Evolutionary conservation across 2,329 filamentous ascomycete species (phyloP).

Genomic region (Akanthomyces uredinophilus): DNA sequence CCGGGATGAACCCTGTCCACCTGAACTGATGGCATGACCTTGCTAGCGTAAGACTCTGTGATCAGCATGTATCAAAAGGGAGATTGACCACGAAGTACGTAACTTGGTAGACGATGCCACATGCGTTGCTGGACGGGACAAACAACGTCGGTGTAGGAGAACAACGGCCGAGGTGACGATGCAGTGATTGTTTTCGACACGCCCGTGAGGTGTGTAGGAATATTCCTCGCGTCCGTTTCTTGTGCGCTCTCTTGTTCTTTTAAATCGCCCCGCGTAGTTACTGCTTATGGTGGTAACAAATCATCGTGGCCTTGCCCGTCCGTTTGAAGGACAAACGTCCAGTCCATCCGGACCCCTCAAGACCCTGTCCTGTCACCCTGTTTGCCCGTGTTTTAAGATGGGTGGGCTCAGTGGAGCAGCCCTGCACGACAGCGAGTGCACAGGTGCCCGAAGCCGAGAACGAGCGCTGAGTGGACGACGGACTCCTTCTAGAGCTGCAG

Average conservation of each 20-base stretch:
- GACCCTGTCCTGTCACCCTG: neutral
- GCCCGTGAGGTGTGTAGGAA: too few relatives aligned
- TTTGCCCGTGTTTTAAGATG: neutral
- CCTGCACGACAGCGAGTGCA: neutral
- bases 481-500: neutral
- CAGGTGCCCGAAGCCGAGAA: neutral
- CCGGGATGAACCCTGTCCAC: constrained; percentile 1
- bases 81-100: too few relatives aligned
- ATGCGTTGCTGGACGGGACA: neutral
- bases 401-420: neutral
- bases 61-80: neutral
- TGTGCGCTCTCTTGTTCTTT: too few relatives aligned
- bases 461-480: neutral
- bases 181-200: neutral
- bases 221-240: neutral
- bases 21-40: neutral
- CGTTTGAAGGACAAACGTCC: neutral
- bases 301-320: too few relatives aligned
- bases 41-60: neutral
- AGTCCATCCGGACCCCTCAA: neutral
- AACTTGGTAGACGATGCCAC: neutral
- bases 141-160: neutral
- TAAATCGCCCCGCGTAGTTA: too few relatives aligned
- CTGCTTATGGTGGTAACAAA: too few relatives aligned
- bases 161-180: neutral